Base-by-base conservation (phyloP, 2,329 filamentous ascomycete genomes). In the Epichloe hybrida region DNA sequence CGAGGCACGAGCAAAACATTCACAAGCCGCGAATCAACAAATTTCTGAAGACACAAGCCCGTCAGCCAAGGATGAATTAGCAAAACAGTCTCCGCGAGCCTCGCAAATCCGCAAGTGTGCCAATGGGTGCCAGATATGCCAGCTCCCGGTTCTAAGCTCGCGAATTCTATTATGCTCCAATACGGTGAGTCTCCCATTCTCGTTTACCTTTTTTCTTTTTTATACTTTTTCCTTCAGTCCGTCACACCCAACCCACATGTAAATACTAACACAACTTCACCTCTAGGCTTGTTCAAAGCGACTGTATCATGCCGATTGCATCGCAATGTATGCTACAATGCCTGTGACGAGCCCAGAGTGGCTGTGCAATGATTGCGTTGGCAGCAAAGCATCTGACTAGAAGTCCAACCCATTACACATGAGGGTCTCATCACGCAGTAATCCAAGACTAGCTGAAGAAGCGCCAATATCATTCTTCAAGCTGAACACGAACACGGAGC, bases 261-360 rank as follows among this genome's bases (percentile, higher is more conserved):
- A 17, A 27, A 2, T 37, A 38, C 41, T 44, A 50, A 50, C 39
- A 8, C 7, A 4, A 15, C 37, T 45, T 13, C 17, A n/a, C 27
- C 3, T 9, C 5, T 20, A 78, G 73, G 51, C 58, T 41, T 77
- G 74, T 53, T 51, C 58, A 5, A 64, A 60, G 7, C 69, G 73
- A 3, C 57, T 76, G 1, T 77, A 76, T 51, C 76, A 80, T 55
- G 65, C 65, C 34, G 62, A 66, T 45, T 80, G 76, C 56, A 67
- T 75, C 36, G 59, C 60, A 34, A 54, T 62, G 3, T 57, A 63
- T 4, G 64, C 69, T 6, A 59, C 63, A 17, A 64, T 66, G 46
- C 59, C 72, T 2, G 61, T 71, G 9, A 61, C 57, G 42, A 64
- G 60, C 41, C 44, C 57, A 12, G 63, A 62, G 31, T 74, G 73